phyloP scores from a whole-genome alignment of 495 filamentous ascomycete genomes.

The Talaromyces stipitatus region DNA sequence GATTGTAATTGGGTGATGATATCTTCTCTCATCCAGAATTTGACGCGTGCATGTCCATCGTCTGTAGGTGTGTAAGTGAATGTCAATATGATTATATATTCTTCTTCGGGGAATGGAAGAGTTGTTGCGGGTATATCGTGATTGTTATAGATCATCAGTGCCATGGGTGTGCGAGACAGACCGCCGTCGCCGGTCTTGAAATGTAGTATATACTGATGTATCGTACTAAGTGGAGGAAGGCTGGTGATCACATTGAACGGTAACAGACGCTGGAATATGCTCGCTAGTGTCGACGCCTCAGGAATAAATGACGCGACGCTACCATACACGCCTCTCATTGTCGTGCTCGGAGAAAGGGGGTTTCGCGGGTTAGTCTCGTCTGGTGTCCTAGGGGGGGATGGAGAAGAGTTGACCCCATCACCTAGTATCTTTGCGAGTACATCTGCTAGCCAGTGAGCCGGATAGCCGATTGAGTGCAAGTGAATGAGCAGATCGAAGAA shows the following conservation, averaged over 20 bases:
- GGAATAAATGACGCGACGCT: background rate
- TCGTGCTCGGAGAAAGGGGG: background rate
- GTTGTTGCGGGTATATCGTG: background rate
- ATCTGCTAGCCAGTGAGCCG: slow-evolving; percentile 5
- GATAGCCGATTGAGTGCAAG: slow-evolving; percentile 3
- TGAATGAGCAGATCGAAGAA: slow-evolving; percentile 6
- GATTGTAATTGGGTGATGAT: background rate
- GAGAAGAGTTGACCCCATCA: background rate
- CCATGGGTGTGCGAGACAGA: background rate
- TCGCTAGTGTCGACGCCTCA: background rate
- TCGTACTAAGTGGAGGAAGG: background rate
- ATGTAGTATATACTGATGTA: background rate
- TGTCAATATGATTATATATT: background rate
- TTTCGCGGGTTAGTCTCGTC: background rate
- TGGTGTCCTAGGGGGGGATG: background rate
- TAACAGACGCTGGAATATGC: slow-evolving; percentile 1
- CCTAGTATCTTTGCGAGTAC: slow-evolving; percentile 2
- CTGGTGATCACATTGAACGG: background rate
- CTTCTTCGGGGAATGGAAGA: background rate
- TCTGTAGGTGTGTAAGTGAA: background rate
- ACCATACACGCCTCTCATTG: background rate
- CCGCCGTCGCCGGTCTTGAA: background rate
- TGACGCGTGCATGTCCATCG: background rate
- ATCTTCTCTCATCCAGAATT: slow-evolving; percentile 7
- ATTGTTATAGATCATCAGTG: background rate